A percentile compares a stretch with the other conserved stretches of the same genome.
Evolutionary conservation across 2,329 filamentous ascomycete species (phyloP).

Genomic region (Westerdykella aurantiaca): DNA sequence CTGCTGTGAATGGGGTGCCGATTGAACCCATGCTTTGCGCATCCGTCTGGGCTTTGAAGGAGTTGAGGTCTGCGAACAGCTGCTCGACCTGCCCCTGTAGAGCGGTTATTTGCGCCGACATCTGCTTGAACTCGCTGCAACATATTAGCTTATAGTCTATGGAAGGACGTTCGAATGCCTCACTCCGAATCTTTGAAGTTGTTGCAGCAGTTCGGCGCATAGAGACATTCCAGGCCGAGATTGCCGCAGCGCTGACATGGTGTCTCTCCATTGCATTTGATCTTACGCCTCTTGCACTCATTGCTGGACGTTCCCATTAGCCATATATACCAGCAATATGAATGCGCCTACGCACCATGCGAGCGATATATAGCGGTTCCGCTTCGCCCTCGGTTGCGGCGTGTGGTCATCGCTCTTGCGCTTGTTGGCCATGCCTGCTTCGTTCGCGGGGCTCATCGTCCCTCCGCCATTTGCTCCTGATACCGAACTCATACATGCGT

Average conservation of each 20-base stretch:
- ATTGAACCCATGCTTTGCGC: slow-evolving; percentile 26
- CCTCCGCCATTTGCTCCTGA: slow-evolving; percentile 23
- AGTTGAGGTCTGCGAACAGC: slow-evolving; percentile 66
- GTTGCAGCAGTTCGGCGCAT: slow-evolving; percentile 65
- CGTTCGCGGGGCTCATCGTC: slow-evolving; percentile 30
- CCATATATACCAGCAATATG: slow-evolving; percentile 12
- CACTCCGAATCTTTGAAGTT: slow-evolving; percentile 85
- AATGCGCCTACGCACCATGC: slow-evolving; percentile 50
- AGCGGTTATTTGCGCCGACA: slow-evolving; percentile 65
- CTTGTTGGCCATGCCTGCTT: slow-evolving; percentile 28
- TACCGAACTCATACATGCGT: slow-evolving; percentile 1
- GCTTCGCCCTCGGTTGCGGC: slow-evolving; percentile 52
- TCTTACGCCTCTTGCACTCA: slow-evolving; percentile 61
- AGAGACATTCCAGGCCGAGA: slow-evolving; percentile 57
- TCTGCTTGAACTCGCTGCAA: slow-evolving; percentile 67
- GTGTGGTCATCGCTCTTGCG: slow-evolving; percentile 42
- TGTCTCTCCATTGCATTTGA: slow-evolving; percentile 62
- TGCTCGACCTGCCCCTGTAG: slow-evolving; percentile 81
- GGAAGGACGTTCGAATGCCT: slow-evolving; percentile 10
- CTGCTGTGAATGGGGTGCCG: slow-evolving; percentile 24
- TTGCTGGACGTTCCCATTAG: slow-evolving; percentile 43
- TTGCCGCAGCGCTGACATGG: slow-evolving; percentile 62
- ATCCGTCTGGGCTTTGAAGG: slow-evolving; percentile 52
- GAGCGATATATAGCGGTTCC: slow-evolving; percentile 63
- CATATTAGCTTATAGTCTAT: not conserved